A percentile compares a stretch with the other conserved stretches of the same genome.
phyloP scores from a whole-genome alignment of 495 filamentous ascomycete genomes.

The Astrothelium subdiscretum region DNA sequence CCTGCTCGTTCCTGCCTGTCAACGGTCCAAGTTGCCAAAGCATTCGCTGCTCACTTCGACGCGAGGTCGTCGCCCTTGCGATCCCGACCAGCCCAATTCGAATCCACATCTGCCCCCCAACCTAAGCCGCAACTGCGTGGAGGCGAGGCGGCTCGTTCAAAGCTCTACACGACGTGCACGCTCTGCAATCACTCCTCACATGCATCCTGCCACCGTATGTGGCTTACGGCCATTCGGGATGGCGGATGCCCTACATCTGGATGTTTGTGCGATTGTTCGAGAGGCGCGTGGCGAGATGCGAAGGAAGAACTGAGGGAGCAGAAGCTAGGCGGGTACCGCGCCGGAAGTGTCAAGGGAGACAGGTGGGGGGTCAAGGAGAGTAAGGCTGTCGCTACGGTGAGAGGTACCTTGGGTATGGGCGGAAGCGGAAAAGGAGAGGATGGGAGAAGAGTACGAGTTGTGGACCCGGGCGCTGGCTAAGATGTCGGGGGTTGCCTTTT shows the following conservation, averaged over 20 bases:
- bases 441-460: background rate
- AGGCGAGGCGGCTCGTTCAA: background rate
- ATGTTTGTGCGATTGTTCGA: slow-evolving; percentile 27
- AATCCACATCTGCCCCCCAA: background rate
- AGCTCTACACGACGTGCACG: slow-evolving; percentile 24
- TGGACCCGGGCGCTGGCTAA: background rate
- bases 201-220: slow-evolving; percentile 21
- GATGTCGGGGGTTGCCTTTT: too few relatives aligned
- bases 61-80: background rate
- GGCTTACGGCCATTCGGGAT: slow-evolving; percentile 19
- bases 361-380: slow-evolving; percentile 9
- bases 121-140: background rate
- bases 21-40: background rate
- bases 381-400: slow-evolving; percentile 10
- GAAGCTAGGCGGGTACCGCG: slow-evolving; percentile 15
- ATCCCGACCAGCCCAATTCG: background rate
- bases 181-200: slow-evolving; percentile 28
- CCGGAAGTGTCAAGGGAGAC: slow-evolving; percentile 12
- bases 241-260: slow-evolving; percentile 27
- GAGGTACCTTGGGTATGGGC: background rate
- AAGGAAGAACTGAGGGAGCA: slow-evolving; percentile 7
- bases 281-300: slow-evolving; percentile 15
- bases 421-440: background rate
- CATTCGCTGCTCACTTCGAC: background rate
- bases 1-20: background rate